Base-by-base conservation (phyloP, 331 rosid species). In the Spiraea crenata region DNA sequence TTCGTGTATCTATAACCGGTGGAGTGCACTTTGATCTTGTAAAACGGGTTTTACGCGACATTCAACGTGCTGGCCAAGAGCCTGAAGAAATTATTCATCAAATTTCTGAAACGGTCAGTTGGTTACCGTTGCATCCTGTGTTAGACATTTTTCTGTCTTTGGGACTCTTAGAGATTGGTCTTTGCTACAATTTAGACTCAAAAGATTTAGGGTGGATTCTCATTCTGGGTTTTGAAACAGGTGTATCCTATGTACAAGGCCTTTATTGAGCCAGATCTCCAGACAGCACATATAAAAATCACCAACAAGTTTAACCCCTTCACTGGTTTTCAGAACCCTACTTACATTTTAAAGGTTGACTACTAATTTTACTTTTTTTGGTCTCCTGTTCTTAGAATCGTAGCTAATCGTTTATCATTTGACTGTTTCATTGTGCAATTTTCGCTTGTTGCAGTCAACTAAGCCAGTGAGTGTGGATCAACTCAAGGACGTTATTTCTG, bases 181-280 rank as follows among this genome's bases (percentile, higher is more conserved):
- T 76, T 13, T 41, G 12, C 66, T 58, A 60, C 45, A 42, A 46
- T 68, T 52, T 58, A 3, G 58, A 20, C 44, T 3, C 40, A 49
- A 73, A 68, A 66, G 52, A 58, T 76, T 69, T 76, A 25, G 74
- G 35, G 54, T 68, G 67, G 25, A 25, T 76, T 77, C 66, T 79
- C 19, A 37, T 46, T 51, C 46, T 25, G 14, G 46, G 57, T 70
- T 70, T 61, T 74, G 68, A 64, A 75, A 57, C 82, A 95, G 97
- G 99, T 95, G 42, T 88, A 95, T 80, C 99, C 99, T 51, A 95
- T 95, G 99, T 91, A 95, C 82, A 95, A 95, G 85, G 99, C 99
- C 67, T 95, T 89, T 82, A 95, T 95, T 44, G 99, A 95, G 81
- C 99, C 97, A 67, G 97, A 95, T 89, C 99, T 95, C 72, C 89